Conservation (phyloP, 2,329 filamentous ascomycete species). For the Xylariaceae sp. region DNA sequence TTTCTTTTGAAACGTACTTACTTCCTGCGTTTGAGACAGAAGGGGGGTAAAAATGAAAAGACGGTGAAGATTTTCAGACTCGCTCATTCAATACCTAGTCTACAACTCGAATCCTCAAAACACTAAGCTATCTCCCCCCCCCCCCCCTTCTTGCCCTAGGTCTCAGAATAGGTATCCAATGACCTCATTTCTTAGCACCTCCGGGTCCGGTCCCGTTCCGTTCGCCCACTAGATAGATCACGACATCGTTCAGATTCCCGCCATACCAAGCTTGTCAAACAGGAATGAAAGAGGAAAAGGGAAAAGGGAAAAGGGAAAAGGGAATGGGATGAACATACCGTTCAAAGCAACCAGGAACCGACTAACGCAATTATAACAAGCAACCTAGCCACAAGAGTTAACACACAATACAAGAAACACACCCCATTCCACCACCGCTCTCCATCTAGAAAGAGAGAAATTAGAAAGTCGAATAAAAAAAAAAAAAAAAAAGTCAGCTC, state of each 20-base stretch:
- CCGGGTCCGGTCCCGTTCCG: slow-evolving; percentile 49
- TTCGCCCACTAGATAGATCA: slow-evolving; percentile 45
- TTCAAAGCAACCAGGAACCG: slow-evolving; percentile 77
- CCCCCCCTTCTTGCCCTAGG: no score
- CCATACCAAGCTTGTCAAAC: neutral
- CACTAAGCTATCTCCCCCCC: no score
- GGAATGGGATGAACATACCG: slow-evolving; percentile 42
- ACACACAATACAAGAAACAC: neutral
- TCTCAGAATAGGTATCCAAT: neutral
- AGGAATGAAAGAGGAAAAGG: neutral
- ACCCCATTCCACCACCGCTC: neutral
- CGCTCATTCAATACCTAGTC: no score
- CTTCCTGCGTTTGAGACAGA: no score
- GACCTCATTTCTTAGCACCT: slow-evolving; percentile 33
- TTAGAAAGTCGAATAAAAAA: neutral
- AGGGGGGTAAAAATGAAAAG: no score
- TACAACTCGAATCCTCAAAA: no score
- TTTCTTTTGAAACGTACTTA: no score
- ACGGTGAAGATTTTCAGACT: no score
- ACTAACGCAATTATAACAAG: slow-evolving; percentile 80
- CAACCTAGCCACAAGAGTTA: slow-evolving; percentile 38
- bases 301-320: neutral
- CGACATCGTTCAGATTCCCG: slow-evolving; percentile 16
- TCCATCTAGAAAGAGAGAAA: neutral
- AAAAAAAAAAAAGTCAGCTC: slow-evolving; percentile 21